Conservation (phyloP, 2,329 filamentous ascomycete genomes). For the Trichoderma sp. region DNA sequence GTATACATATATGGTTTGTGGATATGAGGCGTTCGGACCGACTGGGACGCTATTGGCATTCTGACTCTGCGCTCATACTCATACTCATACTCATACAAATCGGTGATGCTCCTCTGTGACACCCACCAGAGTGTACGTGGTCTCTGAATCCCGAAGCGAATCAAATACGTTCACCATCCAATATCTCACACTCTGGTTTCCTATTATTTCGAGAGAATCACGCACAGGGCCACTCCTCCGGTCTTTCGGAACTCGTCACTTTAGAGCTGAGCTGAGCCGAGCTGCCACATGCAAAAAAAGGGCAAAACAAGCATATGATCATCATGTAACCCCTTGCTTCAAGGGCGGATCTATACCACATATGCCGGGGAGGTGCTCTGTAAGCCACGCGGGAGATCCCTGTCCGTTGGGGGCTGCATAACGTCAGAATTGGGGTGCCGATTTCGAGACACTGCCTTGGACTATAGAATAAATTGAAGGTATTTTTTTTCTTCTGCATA, state of each 20-base stretch:
- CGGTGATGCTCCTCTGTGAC: not conserved
- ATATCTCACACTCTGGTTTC: not conserved
- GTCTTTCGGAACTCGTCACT: not conserved
- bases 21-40: not conserved
- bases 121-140: not conserved
- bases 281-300: not conserved
- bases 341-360: not conserved
- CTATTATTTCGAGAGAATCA: not conserved
- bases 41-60: not conserved
- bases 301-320: not conserved
- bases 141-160: not conserved
- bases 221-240: not conserved
- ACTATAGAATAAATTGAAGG: not conserved
- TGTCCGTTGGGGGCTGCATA: not conserved
- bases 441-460: not conserved
- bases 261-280: not conserved
- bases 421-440: slow-evolving; percentile 7
- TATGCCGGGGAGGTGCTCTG: not conserved
- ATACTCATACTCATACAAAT: not conserved
- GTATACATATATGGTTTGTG: not conserved
- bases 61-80: not conserved
- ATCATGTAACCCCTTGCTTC: not conserved
- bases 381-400: slow-evolving; percentile 6
- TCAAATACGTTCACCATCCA: not conserved
- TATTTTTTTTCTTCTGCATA: not conserved